Evolutionary conservation across 805 yeast genomes (phyloP), one percentile per base, ranked within the genome.

Genomic region (Suhomyces faveliae): DNA sequence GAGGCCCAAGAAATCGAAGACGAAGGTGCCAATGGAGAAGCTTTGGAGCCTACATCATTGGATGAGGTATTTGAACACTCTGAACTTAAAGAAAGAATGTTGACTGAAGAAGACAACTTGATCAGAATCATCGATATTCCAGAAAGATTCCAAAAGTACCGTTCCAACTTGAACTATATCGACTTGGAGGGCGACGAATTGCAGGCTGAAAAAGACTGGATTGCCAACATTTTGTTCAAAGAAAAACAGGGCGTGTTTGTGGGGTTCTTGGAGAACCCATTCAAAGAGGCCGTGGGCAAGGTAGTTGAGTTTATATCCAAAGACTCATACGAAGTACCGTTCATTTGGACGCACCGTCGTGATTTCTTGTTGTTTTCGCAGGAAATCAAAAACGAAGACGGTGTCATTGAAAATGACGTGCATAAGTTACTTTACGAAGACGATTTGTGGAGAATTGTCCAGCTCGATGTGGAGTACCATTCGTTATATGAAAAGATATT

Each of bases 31-130:
- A 66, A 70, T 49, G 73, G 68, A 30, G 83, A 80, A n/a, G 78
- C 74, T 42, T 71, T 72, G n/a, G 83, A 73, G 40, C 76, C 82
- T 23, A 74, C 78, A 2, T 82, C 87, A 10, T 75, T 94, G 54
- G 84, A 87, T 55, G 96, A 94, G 60, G 96, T 94, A 29, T 94
- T 94, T 60, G 99, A 94, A 73, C 90, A 91, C 51, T 85, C 91
- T 47, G 99, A 94, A 71, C 79, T 94, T 61, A 86, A 88, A 58
- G 95, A 88, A 54, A 84, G 92, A 49, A 80, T 94, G 80, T 80
- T 94, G 59, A 94, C 99, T 0, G 96, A 89, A 50, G 90, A 82
- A 57, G 99, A 94, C 70, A 91, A 92, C 71, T 71, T 79, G 19
- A 89, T 94, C 54, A 84, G 98, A 63, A 80, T 84, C 47, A 81